Evolutionary conservation across 176 grass and related monocot species (phyloP).

Genomic region (Eremochloa ophiuroides): DNA sequence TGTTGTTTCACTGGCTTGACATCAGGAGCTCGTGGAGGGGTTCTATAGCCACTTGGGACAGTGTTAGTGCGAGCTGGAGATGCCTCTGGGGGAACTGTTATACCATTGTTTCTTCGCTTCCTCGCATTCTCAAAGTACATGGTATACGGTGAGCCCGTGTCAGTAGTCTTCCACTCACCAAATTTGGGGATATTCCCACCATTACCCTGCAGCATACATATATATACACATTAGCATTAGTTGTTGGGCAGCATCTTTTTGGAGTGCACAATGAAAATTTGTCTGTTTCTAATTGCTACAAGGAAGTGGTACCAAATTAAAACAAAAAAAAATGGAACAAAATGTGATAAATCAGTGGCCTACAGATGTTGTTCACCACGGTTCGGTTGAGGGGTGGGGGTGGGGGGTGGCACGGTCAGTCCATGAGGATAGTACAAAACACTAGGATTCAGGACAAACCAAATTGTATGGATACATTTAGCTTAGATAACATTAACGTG

Average conservation of each 20-base stretch:
- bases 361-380: background rate
- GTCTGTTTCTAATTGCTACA: background rate
- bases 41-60: background rate
- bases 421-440: background rate
- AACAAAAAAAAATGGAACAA: background rate
- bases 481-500: background rate
- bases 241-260: background rate
- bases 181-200: slow-evolving; percentile 23
- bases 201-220: background rate
- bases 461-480: background rate
- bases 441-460: background rate
- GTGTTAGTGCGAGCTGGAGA: background rate
- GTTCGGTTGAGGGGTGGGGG: no score
- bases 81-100: background rate
- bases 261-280: background rate
- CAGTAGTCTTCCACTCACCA: slow-evolving; percentile 8
- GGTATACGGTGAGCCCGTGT: background rate
- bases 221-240: background rate
- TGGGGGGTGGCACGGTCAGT: no score
- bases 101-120: slow-evolving; percentile 1
- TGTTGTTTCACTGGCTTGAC: background rate
- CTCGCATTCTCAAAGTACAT: slow-evolving; percentile 20
- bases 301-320: background rate
- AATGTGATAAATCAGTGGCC: background rate
- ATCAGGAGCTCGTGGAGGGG: background rate